phyloP scores from a whole-genome alignment of 805 yeast species.

The Metschnikowia similis region DNA sequence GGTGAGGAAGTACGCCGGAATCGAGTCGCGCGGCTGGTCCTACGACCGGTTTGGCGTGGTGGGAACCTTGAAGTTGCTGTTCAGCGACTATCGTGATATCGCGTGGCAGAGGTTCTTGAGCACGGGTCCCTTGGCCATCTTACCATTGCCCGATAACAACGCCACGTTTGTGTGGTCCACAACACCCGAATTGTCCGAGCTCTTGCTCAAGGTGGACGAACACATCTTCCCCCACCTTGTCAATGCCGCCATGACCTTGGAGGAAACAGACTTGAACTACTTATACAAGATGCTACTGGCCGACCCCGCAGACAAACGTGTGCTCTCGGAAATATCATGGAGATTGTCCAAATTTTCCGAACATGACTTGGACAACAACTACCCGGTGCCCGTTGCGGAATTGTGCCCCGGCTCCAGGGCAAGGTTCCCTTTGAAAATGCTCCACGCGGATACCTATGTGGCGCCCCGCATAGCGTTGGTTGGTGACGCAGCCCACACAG shows the following conservation, averaged over 20 bases:
- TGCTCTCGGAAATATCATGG: conserved; percentile 71
- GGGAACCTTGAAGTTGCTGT: conserved; percentile 74
- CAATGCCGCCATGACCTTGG: conserved; percentile 83
- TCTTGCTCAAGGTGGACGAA: conserved; percentile 55
- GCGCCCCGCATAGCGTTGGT: conserved; percentile 84
- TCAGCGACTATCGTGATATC: conserved; percentile 62
- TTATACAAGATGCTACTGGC: conserved; percentile 44
- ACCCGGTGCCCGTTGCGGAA: conserved; percentile 62
- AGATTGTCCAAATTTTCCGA: conserved; percentile 45
- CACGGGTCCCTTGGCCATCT: conserved; percentile 88
- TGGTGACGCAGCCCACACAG: conserved; percentile 97
- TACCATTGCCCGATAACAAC: conserved; percentile 81
- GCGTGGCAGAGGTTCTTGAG: conserved; percentile 93
- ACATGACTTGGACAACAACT: conserved; percentile 51
- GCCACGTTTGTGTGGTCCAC: conserved; percentile 96
- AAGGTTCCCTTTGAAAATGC: conserved; percentile 79
- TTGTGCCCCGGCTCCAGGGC: conserved; percentile 70
- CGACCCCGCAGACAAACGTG: conserved; percentile 41
- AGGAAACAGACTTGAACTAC: conserved; percentile 70
- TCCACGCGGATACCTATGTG: conserved; percentile 88
- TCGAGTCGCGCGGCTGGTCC: conserved; percentile 88
- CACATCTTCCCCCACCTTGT: conserved; percentile 64
- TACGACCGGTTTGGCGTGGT: conserved; percentile 90
- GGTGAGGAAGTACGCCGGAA: conserved; percentile 74
- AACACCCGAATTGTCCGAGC: conserved; percentile 65